These are phyloP conservation scores for Corymbia maculata DNA, from an alignment of 345 rosid genomes.

Conservation along the genomic window DNA sequence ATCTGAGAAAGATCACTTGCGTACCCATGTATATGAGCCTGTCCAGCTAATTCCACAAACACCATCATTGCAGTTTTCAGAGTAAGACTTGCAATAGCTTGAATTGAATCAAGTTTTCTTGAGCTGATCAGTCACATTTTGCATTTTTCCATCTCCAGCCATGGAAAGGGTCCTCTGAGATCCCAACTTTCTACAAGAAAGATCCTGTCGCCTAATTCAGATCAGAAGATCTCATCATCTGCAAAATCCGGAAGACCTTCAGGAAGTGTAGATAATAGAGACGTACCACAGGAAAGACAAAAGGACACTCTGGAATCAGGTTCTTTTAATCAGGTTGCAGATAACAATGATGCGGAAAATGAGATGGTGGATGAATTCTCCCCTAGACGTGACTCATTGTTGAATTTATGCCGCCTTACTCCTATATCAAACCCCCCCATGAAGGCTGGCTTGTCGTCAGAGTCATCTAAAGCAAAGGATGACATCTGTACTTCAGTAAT, in stretches of 20 bases:
- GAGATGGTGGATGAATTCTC: slow-evolving; percentile 14
- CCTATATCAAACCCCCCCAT: slow-evolving; percentile 13
- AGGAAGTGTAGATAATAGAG: slow-evolving; percentile 10
- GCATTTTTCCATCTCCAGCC: slow-evolving; percentile 12
- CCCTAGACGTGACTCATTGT: slow-evolving; percentile 9
- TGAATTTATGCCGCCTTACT: slow-evolving; percentile 18
- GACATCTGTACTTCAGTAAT: slow-evolving; percentile 10
- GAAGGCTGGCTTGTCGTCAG: slow-evolving; percentile 4
- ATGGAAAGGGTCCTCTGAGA: slow-evolving; percentile 25
- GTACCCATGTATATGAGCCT: slow-evolving; percentile 12
- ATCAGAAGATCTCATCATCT: slow-evolving; percentile 12
- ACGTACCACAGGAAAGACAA: slow-evolving; percentile 11
- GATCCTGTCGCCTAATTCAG: slow-evolving; percentile 23
- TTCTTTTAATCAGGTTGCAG: slow-evolving; percentile 10
- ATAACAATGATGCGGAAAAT: slow-evolving; percentile 1
- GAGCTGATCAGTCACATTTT: neutral
- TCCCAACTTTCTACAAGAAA: slow-evolving; percentile 15
- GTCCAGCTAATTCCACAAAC: slow-evolving; percentile 28
- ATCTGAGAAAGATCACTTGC: slow-evolving; percentile 6
- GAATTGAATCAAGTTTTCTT: neutral
- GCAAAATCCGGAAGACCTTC: slow-evolving; percentile 10
- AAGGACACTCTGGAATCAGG: slow-evolving; percentile 8
- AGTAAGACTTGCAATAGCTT: slow-evolving; percentile 14
- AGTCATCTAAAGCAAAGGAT: slow-evolving; percentile 21
- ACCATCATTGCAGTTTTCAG: slow-evolving; percentile 33